phyloP scores from a whole-genome alignment of 176 grass and related monocot species.

The Alloteropsis semialata region DNA sequence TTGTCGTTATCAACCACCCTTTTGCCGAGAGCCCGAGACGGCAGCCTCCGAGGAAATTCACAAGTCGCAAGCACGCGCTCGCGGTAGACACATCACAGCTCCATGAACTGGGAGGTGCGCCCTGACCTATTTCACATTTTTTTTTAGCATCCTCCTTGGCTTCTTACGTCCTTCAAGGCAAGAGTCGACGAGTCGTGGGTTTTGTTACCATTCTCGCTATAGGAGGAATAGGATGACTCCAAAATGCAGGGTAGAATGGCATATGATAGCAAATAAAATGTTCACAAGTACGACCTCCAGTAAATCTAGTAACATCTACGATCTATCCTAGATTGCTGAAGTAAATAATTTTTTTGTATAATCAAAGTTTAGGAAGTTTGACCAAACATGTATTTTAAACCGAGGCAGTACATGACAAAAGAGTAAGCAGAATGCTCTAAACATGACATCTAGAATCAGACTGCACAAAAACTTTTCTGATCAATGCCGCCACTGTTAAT shows the following conservation, averaged over 20 bases:
- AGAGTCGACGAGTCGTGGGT: no score
- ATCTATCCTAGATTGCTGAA: no score
- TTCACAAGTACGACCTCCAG: no score
- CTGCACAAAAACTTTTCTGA: not conserved
- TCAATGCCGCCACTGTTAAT: not conserved
- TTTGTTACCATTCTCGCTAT: not conserved
- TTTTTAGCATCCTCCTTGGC: no score
- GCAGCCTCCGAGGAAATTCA: not conserved
- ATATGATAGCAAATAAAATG: no score
- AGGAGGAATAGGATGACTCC: not conserved
- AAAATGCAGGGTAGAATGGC: not conserved
- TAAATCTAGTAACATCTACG: no score
- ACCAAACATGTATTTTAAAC: no score
- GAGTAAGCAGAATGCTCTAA: not conserved
- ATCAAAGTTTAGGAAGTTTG: no score
- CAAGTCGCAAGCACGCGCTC: not conserved
- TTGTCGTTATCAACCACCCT: not conserved
- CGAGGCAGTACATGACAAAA: not conserved
- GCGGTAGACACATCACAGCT: not conserved
- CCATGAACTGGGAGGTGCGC: not conserved
- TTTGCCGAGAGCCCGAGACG: no score
- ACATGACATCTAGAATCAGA: not conserved
- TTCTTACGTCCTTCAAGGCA: no score
- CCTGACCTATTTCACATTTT: not conserved
- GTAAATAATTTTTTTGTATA: no score